phyloP scores from a whole-genome alignment of 2,329 filamentous ascomycete species.

The Phaeophleospora eucalypticola region DNA sequence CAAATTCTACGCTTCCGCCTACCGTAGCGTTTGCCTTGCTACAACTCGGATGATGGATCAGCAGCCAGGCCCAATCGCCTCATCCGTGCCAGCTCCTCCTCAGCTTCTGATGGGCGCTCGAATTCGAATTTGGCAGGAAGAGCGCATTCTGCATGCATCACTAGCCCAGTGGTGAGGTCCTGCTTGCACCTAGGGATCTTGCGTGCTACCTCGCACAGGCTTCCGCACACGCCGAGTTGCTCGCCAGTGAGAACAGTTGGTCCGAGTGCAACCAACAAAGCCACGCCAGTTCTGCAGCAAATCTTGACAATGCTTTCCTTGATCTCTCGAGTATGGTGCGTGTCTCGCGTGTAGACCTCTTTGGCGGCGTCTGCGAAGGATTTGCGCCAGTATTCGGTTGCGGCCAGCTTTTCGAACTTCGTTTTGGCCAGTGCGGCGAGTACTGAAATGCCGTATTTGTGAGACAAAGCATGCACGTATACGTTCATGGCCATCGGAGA shows the following conservation, averaged over 20 bases:
- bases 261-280: neutral
- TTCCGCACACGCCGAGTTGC: neutral
- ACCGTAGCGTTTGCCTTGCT: too few species aligned
- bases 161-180: too few species aligned
- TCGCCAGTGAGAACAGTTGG: neutral
- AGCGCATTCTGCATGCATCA: too few species aligned
- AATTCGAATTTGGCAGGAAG: too few species aligned
- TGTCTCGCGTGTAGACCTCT: neutral
- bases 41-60: too few species aligned
- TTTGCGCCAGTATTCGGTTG: neutral
- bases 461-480: neutral
- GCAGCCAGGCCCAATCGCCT: too few species aligned
- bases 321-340: neutral
- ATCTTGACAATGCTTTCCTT: neutral
- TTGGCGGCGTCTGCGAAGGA: neutral
- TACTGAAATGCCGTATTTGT: neutral
- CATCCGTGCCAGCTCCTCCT: too few species aligned
- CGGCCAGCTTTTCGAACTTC: neutral
- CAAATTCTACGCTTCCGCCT: too few species aligned
- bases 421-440: neutral
- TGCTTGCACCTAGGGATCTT: neutral
- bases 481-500: neutral
- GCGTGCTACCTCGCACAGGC: neutral
- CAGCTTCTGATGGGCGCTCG: too few species aligned
- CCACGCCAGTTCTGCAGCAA: neutral